Conservation (phyloP, 2,329 filamentous ascomycete species). For the Penicillium griseofulvum region DNA sequence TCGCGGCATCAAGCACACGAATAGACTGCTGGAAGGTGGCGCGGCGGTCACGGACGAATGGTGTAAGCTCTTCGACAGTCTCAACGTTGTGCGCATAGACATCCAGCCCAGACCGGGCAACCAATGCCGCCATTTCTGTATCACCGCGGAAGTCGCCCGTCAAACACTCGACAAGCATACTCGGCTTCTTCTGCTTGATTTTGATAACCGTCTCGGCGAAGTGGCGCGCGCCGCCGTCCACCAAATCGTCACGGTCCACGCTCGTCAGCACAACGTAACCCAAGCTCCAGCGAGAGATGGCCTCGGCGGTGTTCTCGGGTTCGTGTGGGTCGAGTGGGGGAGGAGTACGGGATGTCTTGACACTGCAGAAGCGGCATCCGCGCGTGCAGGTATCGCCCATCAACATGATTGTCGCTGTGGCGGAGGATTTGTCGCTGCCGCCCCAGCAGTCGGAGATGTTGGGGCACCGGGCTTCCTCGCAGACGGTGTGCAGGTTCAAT, state of each 20-base stretch:
- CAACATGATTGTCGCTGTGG: constrained; percentile 97
- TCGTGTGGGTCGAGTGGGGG: constrained; percentile 91
- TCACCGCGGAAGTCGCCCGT: constrained; percentile 84
- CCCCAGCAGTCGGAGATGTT: constrained; percentile 99
- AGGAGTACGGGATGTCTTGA: constrained; percentile 77
- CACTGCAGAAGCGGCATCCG: constrained; percentile 93
- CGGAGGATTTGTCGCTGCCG: constrained; percentile 79
- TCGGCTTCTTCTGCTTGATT: constrained; percentile 73
- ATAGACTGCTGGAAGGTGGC: constrained; percentile 87
- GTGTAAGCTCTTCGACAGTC: constrained; percentile 87
- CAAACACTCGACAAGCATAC: constrained; percentile 46
- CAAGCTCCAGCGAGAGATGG: constrained; percentile 84
- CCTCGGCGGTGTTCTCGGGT: constrained; percentile 94
- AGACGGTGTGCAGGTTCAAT: constrained; percentile 88
- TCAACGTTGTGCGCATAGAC: constrained; percentile 98
- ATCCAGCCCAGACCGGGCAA: constrained; percentile 84
- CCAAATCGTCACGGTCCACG: constrained; percentile 89
- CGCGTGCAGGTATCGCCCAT: constrained; percentile 98
- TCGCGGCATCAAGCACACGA: constrained; percentile 74
- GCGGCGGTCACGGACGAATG: constrained; percentile 82
- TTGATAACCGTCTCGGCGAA: constrained; percentile 91
- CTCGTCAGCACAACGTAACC: constrained; percentile 94
- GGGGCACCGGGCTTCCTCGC: constrained; percentile 94
- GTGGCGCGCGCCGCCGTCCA: constrained; percentile 82
- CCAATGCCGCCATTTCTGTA: constrained; percentile 77